Evolutionary conservation across 805 yeast genomes (phyloP).

Genomic region (Metschnikowia sp.): DNA sequence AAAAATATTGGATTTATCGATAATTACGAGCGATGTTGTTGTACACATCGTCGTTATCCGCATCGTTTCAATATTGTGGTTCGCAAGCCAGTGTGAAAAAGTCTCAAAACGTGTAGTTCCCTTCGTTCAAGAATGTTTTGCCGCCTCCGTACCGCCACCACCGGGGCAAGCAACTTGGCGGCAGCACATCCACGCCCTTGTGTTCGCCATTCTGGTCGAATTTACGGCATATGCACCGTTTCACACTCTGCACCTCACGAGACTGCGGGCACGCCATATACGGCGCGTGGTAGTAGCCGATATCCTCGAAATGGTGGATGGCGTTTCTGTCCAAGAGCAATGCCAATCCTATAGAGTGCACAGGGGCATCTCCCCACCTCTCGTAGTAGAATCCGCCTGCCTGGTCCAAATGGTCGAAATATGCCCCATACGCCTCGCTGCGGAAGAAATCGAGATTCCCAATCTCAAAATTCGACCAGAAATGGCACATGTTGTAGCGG

Average conservation of each 20-base stretch:
- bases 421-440: constrained; percentile 42
- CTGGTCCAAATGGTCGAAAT: constrained; percentile 43
- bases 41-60: too few relatives aligned
- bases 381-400: constrained; percentile 56
- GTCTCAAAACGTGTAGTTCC: constrained; percentile 17
- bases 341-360: constrained; percentile 37
- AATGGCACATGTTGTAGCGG: constrained; percentile 71
- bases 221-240: constrained; percentile 35
- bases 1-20: too few relatives aligned
- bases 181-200: constrained; percentile 39
- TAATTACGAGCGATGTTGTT: too few relatives aligned
- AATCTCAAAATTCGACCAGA: constrained; percentile 65
- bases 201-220: constrained; percentile 16
- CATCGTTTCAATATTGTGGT: too few relatives aligned
- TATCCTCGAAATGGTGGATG: constrained; percentile 44
- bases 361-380: constrained; percentile 59
- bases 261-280: constrained; percentile 41
- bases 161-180: constrained; percentile 62
- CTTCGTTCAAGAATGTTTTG: constrained; percentile 50
- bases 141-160: constrained; percentile 79
- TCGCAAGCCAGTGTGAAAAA: too few relatives aligned
- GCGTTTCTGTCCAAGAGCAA: constrained; percentile 33
- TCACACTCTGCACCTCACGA: constrained; percentile 28
- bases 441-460: constrained; percentile 50
- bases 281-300: constrained; percentile 44